Evolutionary conservation across 2,329 filamentous ascomycete genomes (phyloP), one percentile per base, ranked within the genome.

Genomic region (Byssothecium circinans): DNA sequence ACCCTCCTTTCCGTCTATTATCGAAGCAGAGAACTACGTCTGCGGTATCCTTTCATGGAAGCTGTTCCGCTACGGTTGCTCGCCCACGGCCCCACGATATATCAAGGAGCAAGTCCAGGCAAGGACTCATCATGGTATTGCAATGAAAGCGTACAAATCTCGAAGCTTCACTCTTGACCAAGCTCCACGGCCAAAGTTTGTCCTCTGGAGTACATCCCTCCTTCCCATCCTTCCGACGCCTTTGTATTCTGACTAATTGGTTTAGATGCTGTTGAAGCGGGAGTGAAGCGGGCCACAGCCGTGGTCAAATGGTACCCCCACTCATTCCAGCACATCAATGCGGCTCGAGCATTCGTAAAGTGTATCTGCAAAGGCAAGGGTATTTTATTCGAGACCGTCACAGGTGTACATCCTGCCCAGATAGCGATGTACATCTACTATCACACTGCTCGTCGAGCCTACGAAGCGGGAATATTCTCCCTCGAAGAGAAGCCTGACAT

Each of bases 1-100:
- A 17, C 8, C 3, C 8, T 27, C 30, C 6, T 47, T 47, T 20
- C 20, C 30, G 4, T 18, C 45, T 10, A 18, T 47, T n/a, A 12
- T 10, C 14, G 45, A 47, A 10, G 45, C 45, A 1, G 38, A 42
- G 15, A 23, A 22, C 8, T 42, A 42, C 32, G 39, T 42, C 14
- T 10, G 25, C 11, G 33, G 30, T 6, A 17, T 14, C n/a, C 38
- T 39, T 14, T 19, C 15, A 42, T 30, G 30, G 38, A 29, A 23
- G 15, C 18, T 14, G 3, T 42, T 42, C 39, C 29, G 32, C 7
- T 47, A 47, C 22, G 37, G 18, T 12, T 15, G 23, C 18, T 12
- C 4, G 5, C 3, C 29, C 6, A 19, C 10, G 2, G 7, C 32
- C 2, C n/a, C 38, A 41, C 3, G 11, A 4, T 18, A 19, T 6